phyloP scores from a whole-genome alignment of 305 asterid genomes.

The Plantago coronopus region DNA sequence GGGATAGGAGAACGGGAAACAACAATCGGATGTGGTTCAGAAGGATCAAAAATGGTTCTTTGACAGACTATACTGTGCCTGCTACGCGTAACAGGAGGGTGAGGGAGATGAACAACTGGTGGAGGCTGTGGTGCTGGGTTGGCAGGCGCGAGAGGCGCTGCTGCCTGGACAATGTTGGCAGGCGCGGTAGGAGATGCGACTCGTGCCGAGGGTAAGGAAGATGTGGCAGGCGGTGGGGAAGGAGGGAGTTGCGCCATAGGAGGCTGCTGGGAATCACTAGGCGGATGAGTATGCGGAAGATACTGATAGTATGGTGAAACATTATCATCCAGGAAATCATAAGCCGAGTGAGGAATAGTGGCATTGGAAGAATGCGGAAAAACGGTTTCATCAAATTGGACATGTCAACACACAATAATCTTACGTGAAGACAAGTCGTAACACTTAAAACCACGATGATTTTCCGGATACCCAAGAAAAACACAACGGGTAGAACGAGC shows the following conservation, averaged over 20 bases:
- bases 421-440: not conserved
- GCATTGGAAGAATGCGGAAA: not conserved
- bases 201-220: too few species aligned
- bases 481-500: not conserved
- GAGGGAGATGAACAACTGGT: not conserved
- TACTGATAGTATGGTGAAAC: too few species aligned
- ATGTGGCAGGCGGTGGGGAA: too few species aligned
- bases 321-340: not conserved
- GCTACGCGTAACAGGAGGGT: not conserved
- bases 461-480: not conserved
- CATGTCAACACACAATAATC: not conserved
- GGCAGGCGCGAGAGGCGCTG: not conserved
- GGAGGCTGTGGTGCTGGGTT: fast-evolving
- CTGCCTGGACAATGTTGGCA: too few species aligned
- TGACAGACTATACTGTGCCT: not conserved
- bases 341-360: not conserved
- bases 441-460: not conserved
- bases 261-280: too few species aligned
- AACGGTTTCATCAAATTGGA: not conserved
- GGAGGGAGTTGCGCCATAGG: too few species aligned
- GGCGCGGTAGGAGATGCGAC: too few species aligned
- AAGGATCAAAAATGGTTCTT: too few species aligned
- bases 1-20: too few species aligned
- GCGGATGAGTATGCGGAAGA: too few species aligned
- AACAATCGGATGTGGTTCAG: too few species aligned